Conservation (phyloP, 768 basidiomycete species). For the Hericium coralloides region DNA sequence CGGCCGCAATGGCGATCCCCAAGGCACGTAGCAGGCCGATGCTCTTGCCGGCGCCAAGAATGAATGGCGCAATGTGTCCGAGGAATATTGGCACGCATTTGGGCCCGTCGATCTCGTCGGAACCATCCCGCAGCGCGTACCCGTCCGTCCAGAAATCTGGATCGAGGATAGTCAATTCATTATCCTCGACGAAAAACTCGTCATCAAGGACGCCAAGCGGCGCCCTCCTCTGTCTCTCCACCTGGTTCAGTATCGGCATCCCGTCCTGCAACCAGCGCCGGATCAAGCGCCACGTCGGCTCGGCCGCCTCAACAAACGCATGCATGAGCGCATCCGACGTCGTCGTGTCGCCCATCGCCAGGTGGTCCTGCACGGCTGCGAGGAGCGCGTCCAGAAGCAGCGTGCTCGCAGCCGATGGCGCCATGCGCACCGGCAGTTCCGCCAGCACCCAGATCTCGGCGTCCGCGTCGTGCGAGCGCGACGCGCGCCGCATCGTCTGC, state of each 20-base stretch:
- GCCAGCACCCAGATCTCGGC: constrained; percentile 33
- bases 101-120: constrained; percentile 18
- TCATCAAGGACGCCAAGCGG: constrained; percentile 36
- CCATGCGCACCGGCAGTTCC: constrained; percentile 28
- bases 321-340: constrained; percentile 50
- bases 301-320: constrained; percentile 49
- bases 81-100: constrained; percentile 51
- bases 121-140: constrained; percentile 44
- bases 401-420: constrained; percentile 47
- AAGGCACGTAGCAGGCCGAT: constrained; percentile 65
- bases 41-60: constrained; percentile 68
- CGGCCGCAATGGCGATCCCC: constrained; percentile 17
- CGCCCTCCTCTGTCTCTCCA: background rate
- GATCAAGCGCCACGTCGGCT: constrained; percentile 69
- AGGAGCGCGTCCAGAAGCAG: constrained; percentile 58
- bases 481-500: constrained; percentile 21
- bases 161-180: constrained; percentile 44
- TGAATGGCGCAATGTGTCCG: constrained; percentile 43
- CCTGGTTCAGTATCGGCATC: constrained; percentile 37
- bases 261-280: constrained; percentile 67
- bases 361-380: constrained; percentile 43
- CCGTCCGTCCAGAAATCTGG: constrained; percentile 78
- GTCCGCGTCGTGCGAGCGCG: constrained; percentile 15
- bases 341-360: constrained; percentile 46
- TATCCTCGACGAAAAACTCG: constrained; percentile 78